A percentile compares a stretch with the other conserved stretches of the same genome.
Conservation (phyloP, 2,329 filamentous ascomycete species). For the Pezicula radicicola region DNA sequence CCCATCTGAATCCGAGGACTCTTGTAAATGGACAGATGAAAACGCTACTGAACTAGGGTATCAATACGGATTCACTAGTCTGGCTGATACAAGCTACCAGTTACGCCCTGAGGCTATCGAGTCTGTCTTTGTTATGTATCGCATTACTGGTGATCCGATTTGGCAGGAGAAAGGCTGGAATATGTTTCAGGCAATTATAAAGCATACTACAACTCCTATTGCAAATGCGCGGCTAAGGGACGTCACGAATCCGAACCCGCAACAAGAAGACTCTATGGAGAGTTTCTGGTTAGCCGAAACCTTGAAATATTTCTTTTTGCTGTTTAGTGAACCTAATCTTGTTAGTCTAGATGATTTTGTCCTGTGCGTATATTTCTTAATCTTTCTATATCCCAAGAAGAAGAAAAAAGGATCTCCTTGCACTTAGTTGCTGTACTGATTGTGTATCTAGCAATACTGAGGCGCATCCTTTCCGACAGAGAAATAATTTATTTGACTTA, state of each 20-base stretch:
- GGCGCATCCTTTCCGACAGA: conserved; percentile 13
- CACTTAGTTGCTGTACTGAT: too few species aligned
- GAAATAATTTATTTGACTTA: too few species aligned
- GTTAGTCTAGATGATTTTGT: conserved; percentile 60
- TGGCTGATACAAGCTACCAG: conserved; percentile 36
- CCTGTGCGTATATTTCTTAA: conserved; percentile 18
- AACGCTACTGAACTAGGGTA: conserved; percentile 36
- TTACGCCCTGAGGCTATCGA: conserved; percentile 63
- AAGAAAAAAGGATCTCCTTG: too few species aligned
- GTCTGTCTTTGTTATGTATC: conserved; percentile 59
- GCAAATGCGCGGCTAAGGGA: conserved; percentile 38
- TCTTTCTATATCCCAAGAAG: too few species aligned
- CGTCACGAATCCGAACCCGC: conserved; percentile 24
- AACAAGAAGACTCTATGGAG: conserved; percentile 50
- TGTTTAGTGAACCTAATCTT: conserved; percentile 40
- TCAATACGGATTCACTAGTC: conserved; percentile 6
- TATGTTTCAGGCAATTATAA: conserved; percentile 42
- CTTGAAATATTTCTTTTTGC: conserved; percentile 58
- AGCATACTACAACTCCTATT: conserved; percentile 34
- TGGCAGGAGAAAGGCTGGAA: conserved; percentile 41
- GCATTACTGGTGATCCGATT: conserved; percentile 12
- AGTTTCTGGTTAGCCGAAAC: conserved; percentile 57
- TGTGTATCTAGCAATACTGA: conserved; percentile 12
- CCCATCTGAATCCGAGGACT: neutral
- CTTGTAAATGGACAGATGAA: neutral